Base-by-base conservation (phyloP, 108 stramenopile genomes). In the Epithemia pelagica region DNA sequence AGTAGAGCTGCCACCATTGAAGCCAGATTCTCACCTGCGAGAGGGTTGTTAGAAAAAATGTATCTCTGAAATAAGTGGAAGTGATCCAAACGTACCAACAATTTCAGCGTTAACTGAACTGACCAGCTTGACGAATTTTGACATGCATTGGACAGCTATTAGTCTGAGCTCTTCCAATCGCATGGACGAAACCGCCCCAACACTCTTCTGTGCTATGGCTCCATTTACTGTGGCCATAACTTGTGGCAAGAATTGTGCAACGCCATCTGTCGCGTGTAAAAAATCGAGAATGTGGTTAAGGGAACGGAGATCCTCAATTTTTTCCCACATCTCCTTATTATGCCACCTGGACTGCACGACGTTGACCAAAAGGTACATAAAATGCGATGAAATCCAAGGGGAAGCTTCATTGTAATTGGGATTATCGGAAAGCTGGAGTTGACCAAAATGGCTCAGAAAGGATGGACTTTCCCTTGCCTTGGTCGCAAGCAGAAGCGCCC, bases 361-460 rank as follows among this genome's bases (percentile, higher is more conserved):
- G 55, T 86, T 89, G 33, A 89, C 88, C 27, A 92, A 51, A 0
- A 92, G 79, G 65, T 78, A 88, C 88, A 92, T 84, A 55, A 92
- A 89, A 67, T 88, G 75, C 54, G 74, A 65, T 1, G 84, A 74
- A 8, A 92, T 78, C 91, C 88, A 89, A n/a, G 69, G 52, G 10
- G 73, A 66, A 33, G 72, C 79, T 8, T 7, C 56, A 7, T 27
- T 8, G 26, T 5, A 58, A 19, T 7, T 19, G 15, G 5, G 5
- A 7, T 23, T 7, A 21, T 23, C 26, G 56, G 56, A 19, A 7
- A n/a, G 7, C 26, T 19, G 7, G 1, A 61, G n/a, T 30, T 62
- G n/a, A 22, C 31, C 67, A 32, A 61, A 66, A 26, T 15, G 5
- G 15, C 15, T 5, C 15, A 28, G 31, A n/a, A 52, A 56, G 1